Percentiles rank a stretch among this genome's conserved stretches.
Evolutionary conservation across 2,329 filamentous ascomycete genomes (phyloP).

Genomic region (Metarhizium humberi): DNA sequence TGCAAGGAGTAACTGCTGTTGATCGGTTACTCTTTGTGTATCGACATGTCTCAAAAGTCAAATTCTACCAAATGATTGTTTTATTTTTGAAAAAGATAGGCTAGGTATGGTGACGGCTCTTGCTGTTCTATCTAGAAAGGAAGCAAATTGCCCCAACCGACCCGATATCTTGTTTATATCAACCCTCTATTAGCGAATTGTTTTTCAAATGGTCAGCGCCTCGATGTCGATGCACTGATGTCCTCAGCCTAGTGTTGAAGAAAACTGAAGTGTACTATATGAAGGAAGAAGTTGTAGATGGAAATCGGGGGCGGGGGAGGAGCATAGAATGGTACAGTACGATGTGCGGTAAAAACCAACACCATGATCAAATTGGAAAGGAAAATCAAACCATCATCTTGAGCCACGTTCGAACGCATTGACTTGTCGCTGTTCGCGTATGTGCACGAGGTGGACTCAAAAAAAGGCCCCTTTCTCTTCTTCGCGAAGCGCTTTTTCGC

Average conservation of each 20-base stretch:
- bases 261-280: neutral
- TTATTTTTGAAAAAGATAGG: neutral
- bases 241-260: neutral
- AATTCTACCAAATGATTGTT: neutral
- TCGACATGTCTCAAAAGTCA: neutral
- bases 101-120: neutral
- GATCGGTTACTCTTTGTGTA: neutral
- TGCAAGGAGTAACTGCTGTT: neutral
- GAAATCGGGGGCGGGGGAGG: neutral
- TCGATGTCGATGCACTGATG: neutral
- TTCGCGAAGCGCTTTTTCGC: no score
- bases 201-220: neutral
- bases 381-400: neutral
- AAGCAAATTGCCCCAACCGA: neutral
- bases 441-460: neutral
- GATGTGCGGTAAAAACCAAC: neutral
- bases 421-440: neutral
- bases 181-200: neutral
- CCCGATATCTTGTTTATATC: neutral
- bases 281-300: neutral
- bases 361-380: neutral
- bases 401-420: neutral
- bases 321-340: neutral
- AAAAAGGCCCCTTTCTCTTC: neutral
- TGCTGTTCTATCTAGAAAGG: neutral